phyloP scores from a whole-genome alignment of 2,329 filamentous ascomycete genomes.

The Aspergillus caelatus region DNA sequence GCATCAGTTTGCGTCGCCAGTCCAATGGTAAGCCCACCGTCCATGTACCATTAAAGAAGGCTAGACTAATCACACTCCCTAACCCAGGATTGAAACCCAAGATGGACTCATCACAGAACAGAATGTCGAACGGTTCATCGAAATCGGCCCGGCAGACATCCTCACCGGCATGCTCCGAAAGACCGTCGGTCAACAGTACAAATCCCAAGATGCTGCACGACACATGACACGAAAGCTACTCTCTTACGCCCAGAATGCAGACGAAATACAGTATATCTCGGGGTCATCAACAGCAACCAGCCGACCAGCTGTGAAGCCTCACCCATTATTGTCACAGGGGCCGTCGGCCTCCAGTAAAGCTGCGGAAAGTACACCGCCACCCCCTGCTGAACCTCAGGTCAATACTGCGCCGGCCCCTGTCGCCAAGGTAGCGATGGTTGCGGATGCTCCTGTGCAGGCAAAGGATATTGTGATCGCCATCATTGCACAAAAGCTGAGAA shows the following conservation, averaged over 20 bases:
- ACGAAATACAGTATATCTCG: neutral
- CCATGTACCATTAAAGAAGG: neutral
- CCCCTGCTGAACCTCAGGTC: neutral
- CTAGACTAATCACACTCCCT: neutral
- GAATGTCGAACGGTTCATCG: neutral
- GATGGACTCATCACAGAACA: neutral
- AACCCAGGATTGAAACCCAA: neutral
- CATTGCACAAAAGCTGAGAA: neutral
- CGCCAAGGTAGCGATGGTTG: neutral
- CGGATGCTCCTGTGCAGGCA: neutral
- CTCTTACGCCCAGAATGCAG: neutral
- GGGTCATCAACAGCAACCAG: neutral
- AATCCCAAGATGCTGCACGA: neutral
- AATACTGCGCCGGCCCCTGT: neutral
- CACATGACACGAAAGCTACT: neutral
- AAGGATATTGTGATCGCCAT: neutral
- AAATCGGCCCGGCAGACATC: neutral
- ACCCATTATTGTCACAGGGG: neutral
- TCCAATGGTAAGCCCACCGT: neutral
- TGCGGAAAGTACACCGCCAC: neutral
- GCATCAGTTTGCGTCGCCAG: conserved; percentile 1
- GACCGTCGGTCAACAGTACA: neutral
- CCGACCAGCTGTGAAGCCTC: neutral
- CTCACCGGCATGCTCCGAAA: neutral
- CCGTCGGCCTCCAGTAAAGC: neutral